These are phyloP conservation scores for Solanum chiquidenum DNA, from an alignment of 257 asterid species.

Conservation along the genomic window DNA sequence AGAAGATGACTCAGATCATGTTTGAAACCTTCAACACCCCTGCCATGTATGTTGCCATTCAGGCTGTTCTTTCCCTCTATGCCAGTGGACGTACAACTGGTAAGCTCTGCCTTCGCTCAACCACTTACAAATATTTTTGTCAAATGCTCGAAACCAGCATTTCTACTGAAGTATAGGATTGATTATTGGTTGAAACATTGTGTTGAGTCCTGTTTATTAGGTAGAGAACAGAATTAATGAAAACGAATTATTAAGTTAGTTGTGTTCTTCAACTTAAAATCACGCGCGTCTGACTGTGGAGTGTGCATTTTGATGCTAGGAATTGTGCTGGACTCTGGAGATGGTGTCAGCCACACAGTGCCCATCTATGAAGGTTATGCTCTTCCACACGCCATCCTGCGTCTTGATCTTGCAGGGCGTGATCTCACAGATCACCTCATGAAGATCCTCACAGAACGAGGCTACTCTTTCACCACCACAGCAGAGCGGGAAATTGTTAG, in stretches of 20 bases:
- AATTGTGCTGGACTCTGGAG: constrained; percentile 21
- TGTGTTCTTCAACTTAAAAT: not conserved
- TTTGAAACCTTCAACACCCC: constrained; percentile 50
- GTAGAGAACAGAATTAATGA: not conserved
- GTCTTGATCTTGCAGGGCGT: constrained; percentile 18
- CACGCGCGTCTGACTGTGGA: not conserved
- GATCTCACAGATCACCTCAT: constrained; percentile 21
- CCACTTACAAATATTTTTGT: not conserved
- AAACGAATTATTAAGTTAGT: not conserved
- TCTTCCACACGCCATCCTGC: constrained; percentile 12
- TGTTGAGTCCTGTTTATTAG: not conserved
- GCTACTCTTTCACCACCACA: constrained; percentile 18
- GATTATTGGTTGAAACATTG: not conserved
- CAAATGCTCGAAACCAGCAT: not conserved
- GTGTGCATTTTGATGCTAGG: not conserved
- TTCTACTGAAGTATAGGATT: not conserved
- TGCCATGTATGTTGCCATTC: constrained; percentile 60
- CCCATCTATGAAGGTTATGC: constrained; percentile 25
- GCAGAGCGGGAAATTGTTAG: constrained; percentile 24
- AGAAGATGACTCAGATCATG: constrained; percentile 31
- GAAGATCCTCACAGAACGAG: constrained; percentile 20
- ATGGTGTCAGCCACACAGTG: constrained; percentile 24
- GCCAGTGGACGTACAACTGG: constrained; percentile 41
- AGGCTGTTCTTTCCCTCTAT: constrained; percentile 37
- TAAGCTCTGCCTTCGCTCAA: not conserved